Conservation (phyloP, 768 basidiomycete genomes). For the Boletus reticuloceps region DNA sequence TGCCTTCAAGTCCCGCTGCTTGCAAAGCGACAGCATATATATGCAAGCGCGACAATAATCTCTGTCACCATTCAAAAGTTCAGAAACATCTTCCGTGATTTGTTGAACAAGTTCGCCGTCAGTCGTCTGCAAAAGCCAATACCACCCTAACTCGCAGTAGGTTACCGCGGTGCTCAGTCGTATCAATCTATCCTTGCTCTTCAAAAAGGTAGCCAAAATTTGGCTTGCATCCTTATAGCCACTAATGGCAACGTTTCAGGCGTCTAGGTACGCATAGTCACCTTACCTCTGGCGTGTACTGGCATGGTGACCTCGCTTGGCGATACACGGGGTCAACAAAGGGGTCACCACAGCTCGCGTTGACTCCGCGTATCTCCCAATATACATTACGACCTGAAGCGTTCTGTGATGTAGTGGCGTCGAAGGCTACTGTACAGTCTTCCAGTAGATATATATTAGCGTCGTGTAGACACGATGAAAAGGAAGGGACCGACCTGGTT, state of each 20-base stretch:
- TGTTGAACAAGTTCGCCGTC: not conserved
- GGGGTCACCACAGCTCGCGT: no score
- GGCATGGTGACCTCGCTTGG: no score
- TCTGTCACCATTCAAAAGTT: conserved; percentile 8
- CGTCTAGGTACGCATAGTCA: conserved; percentile 9
- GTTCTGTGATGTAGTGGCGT: no score
- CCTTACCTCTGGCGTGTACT: no score
- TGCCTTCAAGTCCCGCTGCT: conserved; percentile 8
- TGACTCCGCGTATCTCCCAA: no score
- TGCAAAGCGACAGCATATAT: conserved; percentile 29
- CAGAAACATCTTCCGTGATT: conserved; percentile 10
- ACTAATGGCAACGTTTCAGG: conserved; percentile 9
- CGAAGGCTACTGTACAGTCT: no score
- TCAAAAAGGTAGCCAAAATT: conserved; percentile 14
- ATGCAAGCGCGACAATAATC: conserved; percentile 24
- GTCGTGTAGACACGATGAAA: no score
- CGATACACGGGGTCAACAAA: no score
- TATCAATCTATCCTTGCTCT: conserved; percentile 13
- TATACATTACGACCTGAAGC: no score
- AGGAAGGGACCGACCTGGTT: no score
- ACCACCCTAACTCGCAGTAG: conserved; percentile 26
- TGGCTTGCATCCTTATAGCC: not conserved
- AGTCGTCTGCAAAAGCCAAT: conserved; percentile 9
- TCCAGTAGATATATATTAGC: no score
- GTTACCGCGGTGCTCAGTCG: conserved; percentile 25